Percentiles rank a stretch among this genome's conserved stretches.
Conservation (phyloP, 2,329 filamentous ascomycete species). For the Beauveria sp. region DNA sequence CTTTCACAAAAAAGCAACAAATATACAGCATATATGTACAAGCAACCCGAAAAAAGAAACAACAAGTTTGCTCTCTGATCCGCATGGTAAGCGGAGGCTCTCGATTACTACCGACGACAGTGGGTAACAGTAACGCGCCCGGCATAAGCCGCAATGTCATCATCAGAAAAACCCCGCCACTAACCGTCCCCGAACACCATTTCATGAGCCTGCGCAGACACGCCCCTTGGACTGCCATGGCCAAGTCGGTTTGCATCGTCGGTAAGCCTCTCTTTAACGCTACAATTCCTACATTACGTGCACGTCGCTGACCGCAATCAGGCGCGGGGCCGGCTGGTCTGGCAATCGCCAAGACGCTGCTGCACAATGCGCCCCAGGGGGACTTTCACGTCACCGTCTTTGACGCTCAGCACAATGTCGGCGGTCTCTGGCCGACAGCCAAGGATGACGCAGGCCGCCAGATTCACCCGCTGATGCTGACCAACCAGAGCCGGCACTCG, state of each 20-base stretch:
- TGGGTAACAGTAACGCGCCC: background rate
- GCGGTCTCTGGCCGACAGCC: conserved; percentile 67
- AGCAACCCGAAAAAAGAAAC: no score
- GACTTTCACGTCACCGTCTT: conserved; percentile 63
- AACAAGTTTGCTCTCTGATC: no score
- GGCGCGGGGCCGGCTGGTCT: conserved; percentile 63
- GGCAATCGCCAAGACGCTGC: conserved; percentile 64
- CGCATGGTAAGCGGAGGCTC: background rate
- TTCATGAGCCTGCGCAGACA: conserved; percentile 9
- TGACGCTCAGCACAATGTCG: conserved; percentile 57
- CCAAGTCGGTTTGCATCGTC: conserved; percentile 34
- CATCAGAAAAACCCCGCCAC: background rate
- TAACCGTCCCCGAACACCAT: background rate
- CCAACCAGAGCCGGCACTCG: conserved; percentile 71
- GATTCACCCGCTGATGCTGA: conserved; percentile 59
- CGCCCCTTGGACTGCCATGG: conserved; percentile 21
- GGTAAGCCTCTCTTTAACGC: no score
- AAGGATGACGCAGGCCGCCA: conserved; percentile 41
- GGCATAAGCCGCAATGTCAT: background rate
- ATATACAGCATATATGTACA: no score
- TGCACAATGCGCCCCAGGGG: conserved; percentile 46
- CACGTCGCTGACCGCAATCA: conserved; percentile 21
- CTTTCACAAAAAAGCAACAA: no score
- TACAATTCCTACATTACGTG: no score
- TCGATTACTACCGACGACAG: background rate